Percentiles rank a stretch among this genome's conserved stretches.
These are phyloP conservation scores for Trypanosoma cruzi DNA, from an alignment of 208 protist genomes.

Conservation along the genomic window DNA sequence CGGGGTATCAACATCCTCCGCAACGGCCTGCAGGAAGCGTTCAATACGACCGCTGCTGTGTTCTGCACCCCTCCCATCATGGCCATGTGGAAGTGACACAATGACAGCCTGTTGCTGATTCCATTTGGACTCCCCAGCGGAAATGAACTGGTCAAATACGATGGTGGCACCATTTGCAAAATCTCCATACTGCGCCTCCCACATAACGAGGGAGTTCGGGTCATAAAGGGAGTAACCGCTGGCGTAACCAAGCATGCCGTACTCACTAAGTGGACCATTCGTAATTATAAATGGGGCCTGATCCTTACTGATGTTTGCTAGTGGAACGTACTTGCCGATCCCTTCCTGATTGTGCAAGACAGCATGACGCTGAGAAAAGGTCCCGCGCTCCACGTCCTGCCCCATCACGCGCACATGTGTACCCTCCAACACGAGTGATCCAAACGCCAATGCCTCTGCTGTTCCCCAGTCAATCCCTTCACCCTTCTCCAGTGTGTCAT, in stretches of 20 bases:
- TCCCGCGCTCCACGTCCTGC: conserved; percentile 98
- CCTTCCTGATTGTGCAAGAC: conserved; percentile 95
- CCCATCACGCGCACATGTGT: conserved; percentile 94
- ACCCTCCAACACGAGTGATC: conserved; percentile 94
- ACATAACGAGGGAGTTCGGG: conserved; percentile 96
- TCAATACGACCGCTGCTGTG: conserved; percentile 98
- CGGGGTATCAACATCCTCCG: conserved; percentile 93
- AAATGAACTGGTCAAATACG: conserved; percentile 98
- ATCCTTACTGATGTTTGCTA: conserved; percentile 66
- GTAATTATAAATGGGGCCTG: conserved; percentile 89
- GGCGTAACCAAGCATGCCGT: conserved; percentile 98
- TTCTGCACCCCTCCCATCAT: conserved; percentile 97
- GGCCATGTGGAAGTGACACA: conserved; percentile 98
- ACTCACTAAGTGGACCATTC: conserved; percentile 97
- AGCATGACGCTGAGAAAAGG: conserved; percentile 97
- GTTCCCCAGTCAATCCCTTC: conserved; percentile 94
- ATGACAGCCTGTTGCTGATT: conserved; percentile 95
- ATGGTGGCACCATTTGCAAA: conserved; percentile 98
- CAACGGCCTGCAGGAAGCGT: conserved; percentile 97
- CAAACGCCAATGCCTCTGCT: conserved; percentile 96
- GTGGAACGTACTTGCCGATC: conserved; percentile 69
- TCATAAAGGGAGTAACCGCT: conserved; percentile 95
- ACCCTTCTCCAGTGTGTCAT: conserved; percentile 71
- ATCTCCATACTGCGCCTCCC: conserved; percentile 99
- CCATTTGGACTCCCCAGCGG: conserved; percentile 97